These are phyloP conservation scores for Lagenidium sp. DNA, from an alignment of 352 stramenopile species.

Conservation along the genomic window DNA sequence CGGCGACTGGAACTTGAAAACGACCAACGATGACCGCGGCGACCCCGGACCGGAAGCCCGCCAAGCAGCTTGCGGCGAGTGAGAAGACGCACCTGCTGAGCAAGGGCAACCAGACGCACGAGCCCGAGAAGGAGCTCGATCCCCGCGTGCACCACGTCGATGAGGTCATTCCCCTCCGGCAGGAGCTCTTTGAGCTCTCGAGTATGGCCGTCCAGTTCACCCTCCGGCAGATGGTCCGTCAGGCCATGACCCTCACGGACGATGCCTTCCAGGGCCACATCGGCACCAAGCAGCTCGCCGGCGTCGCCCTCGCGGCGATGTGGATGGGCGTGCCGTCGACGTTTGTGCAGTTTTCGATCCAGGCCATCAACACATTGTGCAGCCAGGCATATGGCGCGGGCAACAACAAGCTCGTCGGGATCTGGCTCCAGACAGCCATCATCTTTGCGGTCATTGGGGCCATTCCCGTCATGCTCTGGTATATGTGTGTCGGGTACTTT, in stretches of 20 bases:
- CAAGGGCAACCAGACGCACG: neutral
- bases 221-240: constrained; percentile 31
- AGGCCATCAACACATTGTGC: constrained; percentile 40
- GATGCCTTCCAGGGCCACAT: constrained; percentile 34
- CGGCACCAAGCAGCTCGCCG: constrained; percentile 33
- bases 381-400: constrained; percentile 40
- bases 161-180: constrained; percentile 17
- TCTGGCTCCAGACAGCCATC: constrained; percentile 42
- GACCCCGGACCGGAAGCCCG: neutral
- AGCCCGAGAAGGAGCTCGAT: constrained; percentile 5
- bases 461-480: constrained; percentile 37
- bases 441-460: constrained; percentile 20
- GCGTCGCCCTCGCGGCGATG: constrained; percentile 30
- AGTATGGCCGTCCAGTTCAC: constrained; percentile 35
- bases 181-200: constrained; percentile 26
- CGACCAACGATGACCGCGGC: too few relatives aligned
- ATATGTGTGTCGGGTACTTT: constrained; percentile 30
- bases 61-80: neutral
- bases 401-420: constrained; percentile 37
- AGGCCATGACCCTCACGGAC: constrained; percentile 38
- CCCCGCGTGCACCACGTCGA: neutral
- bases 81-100: constrained; percentile 14
- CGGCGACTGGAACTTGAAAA: too few relatives aligned
- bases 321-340: constrained; percentile 36
- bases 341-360: constrained; percentile 38